Evolutionary conservation across 1,139 yeast genomes (phyloP), one percentile per base, ranked within the genome.

Genomic region (Candida albicans): DNA sequence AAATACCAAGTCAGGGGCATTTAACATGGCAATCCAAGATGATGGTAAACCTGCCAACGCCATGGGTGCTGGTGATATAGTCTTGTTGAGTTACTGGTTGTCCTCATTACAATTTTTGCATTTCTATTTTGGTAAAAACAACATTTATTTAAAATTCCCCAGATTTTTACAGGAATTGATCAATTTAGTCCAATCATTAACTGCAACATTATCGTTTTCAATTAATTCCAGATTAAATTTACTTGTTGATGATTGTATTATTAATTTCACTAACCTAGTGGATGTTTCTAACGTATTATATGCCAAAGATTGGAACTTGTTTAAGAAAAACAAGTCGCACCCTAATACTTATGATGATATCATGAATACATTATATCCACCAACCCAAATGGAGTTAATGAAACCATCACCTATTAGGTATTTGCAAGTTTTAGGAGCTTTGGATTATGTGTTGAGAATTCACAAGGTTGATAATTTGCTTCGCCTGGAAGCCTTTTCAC

Each of bases 321-420:
- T 85, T 62, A 83, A 83, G 54, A 77, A 79, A 48, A 58, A 63
- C 39, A 58, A 73, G 55, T 51, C 51, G 31, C 73, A 65, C 40
- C 72, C 71, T 3, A 68, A 60, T 48, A 73, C 80, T n/a, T 84
- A 81, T 56, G 90, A 85, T 49, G 90, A 83, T 52, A 82, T 85
- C 34, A 61, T 82, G 42, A 73, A 79, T 43, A 84, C 82, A 81
- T 65, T 86, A 42, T 85, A 81, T 51, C 93, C 93, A 9, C 95
- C 95, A 10, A 65, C 84, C 0, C 73, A 81, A 45, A 57, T 61
- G 33, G 91, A 89, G 47, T 55, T 71, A 47, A 72, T 72, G 75
- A 84, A 82, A 57, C 96, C 97, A 3, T 87, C 97, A 0, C 99
- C 99, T 0, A 70, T 91, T 42, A 84, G 82, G 54, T 77, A 91